Evolutionary conservation across 2,329 filamentous ascomycete species (phyloP).

Genomic region (Colletotrichum sp.): DNA sequence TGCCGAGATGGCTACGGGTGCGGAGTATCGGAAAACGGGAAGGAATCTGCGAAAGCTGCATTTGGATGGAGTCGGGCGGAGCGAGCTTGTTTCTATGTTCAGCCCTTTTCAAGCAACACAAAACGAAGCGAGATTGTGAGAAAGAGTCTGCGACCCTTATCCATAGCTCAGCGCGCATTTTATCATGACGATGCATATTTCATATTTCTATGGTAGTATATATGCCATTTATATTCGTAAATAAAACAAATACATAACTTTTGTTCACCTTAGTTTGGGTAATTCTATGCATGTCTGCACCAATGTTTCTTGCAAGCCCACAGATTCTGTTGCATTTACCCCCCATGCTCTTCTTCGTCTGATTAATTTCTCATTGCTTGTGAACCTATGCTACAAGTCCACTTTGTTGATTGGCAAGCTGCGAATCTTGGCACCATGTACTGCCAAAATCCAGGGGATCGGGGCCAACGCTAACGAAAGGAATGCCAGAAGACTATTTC

Average conservation of each 20-base stretch:
- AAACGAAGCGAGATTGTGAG: neutral
- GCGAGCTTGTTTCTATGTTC: neutral
- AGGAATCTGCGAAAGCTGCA: neutral
- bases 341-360: neutral
- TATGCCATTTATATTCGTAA: neutral
- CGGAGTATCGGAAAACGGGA: neutral
- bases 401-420: neutral
- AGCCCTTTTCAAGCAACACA: neutral
- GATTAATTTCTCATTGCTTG: neutral
- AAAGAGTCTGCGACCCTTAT: neutral
- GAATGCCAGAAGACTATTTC: constrained; percentile 51
- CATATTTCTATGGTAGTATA: neutral
- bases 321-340: neutral
- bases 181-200: neutral
- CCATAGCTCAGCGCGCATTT: neutral
- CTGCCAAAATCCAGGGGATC: constrained; percentile 27
- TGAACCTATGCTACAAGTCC: neutral
- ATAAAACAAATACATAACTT: neutral
- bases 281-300: neutral
- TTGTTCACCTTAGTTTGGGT: neutral
- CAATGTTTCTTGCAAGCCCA: neutral
- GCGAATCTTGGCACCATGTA: constrained; percentile 18
- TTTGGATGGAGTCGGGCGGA: neutral
- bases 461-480: constrained; percentile 46
- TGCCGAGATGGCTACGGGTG: neutral